Conservation (phyloP, 768 basidiomycete species). For the Suillus subalutaceus region DNA sequence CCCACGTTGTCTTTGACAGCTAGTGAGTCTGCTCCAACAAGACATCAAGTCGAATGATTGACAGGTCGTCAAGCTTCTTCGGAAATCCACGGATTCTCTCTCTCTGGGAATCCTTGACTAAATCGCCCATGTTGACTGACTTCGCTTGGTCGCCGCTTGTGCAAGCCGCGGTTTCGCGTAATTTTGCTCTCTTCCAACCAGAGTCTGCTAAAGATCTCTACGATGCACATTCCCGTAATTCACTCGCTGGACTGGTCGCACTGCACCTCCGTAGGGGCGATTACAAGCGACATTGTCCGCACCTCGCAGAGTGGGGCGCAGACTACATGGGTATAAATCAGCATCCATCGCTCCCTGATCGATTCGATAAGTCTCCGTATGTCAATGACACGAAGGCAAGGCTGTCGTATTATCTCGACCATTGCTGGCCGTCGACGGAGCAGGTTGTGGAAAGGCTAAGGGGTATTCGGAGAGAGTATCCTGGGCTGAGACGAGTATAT, state of each 20-base stretch:
- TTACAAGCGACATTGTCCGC: slow-evolving; percentile 55
- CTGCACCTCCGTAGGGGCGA: slow-evolving; percentile 62
- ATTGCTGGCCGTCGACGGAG: slow-evolving; percentile 45
- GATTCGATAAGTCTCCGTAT: slow-evolving; percentile 37
- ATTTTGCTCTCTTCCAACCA: slow-evolving; percentile 45
- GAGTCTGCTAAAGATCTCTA: slow-evolving; percentile 28
- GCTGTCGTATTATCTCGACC: slow-evolving; percentile 40
- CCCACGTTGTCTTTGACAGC: slow-evolving; percentile 48
- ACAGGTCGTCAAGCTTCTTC: slow-evolving; percentile 43
- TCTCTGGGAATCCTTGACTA: slow-evolving; percentile 44
- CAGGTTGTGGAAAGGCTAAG: slow-evolving; percentile 45
- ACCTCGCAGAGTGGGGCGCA: slow-evolving; percentile 47
- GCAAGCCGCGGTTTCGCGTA: slow-evolving; percentile 50
- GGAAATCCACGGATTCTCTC: slow-evolving; percentile 43
- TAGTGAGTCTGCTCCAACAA: slow-evolving; percentile 38
- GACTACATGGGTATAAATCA: slow-evolving; percentile 55
- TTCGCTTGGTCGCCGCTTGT: slow-evolving; percentile 61
- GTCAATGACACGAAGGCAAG: slow-evolving; percentile 14
- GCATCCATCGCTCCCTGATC: slow-evolving; percentile 43
- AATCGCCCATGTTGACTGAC: slow-evolving; percentile 51
- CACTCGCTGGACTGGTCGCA: slow-evolving; percentile 50
- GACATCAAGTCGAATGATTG: not conserved
- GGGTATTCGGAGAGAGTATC: slow-evolving; percentile 37
- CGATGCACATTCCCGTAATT: slow-evolving; percentile 19
- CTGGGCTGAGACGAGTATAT: slow-evolving; percentile 40